Evolutionary conservation across 2,329 filamentous ascomycete species (phyloP).

Genomic region (Apiospora sp.): DNA sequence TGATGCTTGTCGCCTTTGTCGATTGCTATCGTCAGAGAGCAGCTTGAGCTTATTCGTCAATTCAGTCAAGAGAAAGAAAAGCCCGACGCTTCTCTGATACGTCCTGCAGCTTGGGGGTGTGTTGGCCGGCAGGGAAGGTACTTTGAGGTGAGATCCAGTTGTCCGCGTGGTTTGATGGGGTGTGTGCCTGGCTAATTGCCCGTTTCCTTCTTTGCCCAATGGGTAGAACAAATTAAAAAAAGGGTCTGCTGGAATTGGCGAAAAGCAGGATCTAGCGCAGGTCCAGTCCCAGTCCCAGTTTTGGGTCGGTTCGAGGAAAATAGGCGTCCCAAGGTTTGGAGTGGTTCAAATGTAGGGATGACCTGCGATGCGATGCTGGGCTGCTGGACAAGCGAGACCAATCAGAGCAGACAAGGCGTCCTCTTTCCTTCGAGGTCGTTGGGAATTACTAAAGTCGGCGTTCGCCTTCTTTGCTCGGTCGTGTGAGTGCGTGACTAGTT

Average conservation of each 20-base stretch:
- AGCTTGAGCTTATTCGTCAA: conserved; percentile 21
- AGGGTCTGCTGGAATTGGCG: conserved; percentile 2
- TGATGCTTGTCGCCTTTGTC: not conserved
- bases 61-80: not conserved
- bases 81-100: not conserved
- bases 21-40: not conserved
- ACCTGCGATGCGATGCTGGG: not conserved
- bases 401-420: not conserved
- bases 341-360: conserved; percentile 13
- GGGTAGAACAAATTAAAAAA: not conserved
- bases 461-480: not conserved
- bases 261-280: conserved; percentile 21
- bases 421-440: not conserved
- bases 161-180: not conserved
- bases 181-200: conserved; percentile 3
- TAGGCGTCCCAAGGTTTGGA: conserved; percentile 10
- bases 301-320: conserved; percentile 21
- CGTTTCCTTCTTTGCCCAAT: conserved; percentile 12
- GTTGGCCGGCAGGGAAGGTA: not conserved
- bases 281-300: conserved; percentile 3
- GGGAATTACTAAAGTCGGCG: not conserved
- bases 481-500: not conserved
- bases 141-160: not conserved
- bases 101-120: conserved; percentile 6
- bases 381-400: not conserved